Conservation (phyloP, 106 monocot species). For the Apostasia ramifera region DNA sequence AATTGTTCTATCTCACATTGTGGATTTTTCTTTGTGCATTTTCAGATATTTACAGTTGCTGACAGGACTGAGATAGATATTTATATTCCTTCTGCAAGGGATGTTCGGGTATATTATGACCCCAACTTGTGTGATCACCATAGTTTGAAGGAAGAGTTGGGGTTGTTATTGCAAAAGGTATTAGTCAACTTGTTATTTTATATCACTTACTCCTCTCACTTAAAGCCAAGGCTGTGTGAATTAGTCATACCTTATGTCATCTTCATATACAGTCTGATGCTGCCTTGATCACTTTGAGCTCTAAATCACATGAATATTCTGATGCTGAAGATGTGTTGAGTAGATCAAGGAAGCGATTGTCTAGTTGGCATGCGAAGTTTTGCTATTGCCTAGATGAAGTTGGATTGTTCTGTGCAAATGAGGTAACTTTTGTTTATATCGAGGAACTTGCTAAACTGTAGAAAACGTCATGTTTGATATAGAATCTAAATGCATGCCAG, state of each 20-base stretch:
- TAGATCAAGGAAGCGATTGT: conserved; percentile 34
- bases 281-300: conserved; percentile 22
- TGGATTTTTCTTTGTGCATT: conserved; percentile 3
- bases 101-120: conserved; percentile 64
- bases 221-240: not conserved
- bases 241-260: not conserved
- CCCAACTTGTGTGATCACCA: conserved; percentile 28
- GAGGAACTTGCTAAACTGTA: too few relatives aligned
- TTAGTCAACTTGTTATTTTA: conserved; percentile 1
- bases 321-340: conserved; percentile 36
- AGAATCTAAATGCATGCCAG: too few relatives aligned
- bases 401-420: conserved; percentile 62
- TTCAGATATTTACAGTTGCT: conserved; percentile 59
- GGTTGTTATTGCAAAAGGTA: conserved; percentile 41
- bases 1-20: too few relatives aligned
- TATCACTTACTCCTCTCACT: not conserved
- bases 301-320: conserved; percentile 19
- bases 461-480: too few relatives aligned
- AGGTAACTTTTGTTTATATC: conserved; percentile 34
- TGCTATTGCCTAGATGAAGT: conserved; percentile 68
- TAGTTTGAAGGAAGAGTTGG: conserved; percentile 35
- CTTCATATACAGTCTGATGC: conserved; percentile 43
- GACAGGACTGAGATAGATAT: conserved; percentile 65
- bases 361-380: conserved; percentile 42
- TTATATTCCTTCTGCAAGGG: conserved; percentile 50